phyloP scores from a whole-genome alignment of 169 alveolate genomes.

The Fabrea salina region DNA sequence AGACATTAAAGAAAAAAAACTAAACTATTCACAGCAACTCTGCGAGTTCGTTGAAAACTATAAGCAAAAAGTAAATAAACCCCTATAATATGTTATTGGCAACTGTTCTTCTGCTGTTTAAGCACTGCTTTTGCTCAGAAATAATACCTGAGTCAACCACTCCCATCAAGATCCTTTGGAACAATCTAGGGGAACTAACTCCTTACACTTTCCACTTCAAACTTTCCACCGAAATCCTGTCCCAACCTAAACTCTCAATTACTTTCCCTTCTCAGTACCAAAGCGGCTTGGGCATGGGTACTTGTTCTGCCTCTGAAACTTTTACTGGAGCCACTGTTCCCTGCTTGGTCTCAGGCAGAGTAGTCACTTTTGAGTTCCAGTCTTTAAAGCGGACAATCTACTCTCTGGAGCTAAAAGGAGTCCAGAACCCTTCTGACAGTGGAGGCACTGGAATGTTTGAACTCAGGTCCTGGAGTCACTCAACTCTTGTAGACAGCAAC shows the following conservation, averaged over 20 bases:
- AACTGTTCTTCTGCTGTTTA: no score
- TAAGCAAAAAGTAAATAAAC: no score
- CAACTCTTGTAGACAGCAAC: slow-evolving; percentile 1
- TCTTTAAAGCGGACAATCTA: neutral
- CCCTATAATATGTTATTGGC: no score
- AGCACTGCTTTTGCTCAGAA: no score
- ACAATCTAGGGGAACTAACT: slow-evolving; percentile 14
- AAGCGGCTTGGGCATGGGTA: neutral
- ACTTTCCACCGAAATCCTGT: slow-evolving; percentile 3
- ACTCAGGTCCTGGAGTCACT: neutral
- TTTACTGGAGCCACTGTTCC: neutral
- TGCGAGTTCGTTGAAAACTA: no score
- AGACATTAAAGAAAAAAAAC: slow-evolving; percentile 38
- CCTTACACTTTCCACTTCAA: neutral
- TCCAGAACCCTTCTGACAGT: neutral
- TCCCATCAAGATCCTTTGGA: slow-evolving; percentile 17
- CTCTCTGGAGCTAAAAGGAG: neutral
- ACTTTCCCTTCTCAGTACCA: slow-evolving; percentile 28
- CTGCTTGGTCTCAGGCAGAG: neutral
- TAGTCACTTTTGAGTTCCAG: neutral
- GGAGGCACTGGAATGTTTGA: slow-evolving; percentile 28
- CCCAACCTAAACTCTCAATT: slow-evolving; percentile 13
- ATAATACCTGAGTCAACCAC: slow-evolving; percentile 16
- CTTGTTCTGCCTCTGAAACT: neutral
- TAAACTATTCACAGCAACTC: slow-evolving; percentile 19